Percentiles rank a stretch among this genome's conserved stretches.
Evolutionary conservation across 2,329 filamentous ascomycete species (phyloP).

Genomic region (Ascochyta viciae-villosae): DNA sequence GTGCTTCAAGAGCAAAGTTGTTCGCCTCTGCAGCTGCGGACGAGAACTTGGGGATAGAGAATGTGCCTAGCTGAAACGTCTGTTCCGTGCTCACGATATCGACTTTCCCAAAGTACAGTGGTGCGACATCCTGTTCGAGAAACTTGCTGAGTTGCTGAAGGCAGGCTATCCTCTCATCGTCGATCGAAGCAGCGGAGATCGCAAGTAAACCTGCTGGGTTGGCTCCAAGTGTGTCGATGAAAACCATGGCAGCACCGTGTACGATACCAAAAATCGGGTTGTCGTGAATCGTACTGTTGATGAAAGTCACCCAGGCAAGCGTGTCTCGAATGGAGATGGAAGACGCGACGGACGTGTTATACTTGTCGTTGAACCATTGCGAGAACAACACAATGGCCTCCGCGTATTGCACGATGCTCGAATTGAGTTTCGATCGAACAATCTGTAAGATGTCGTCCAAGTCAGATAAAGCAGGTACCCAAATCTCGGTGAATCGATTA

Average conservation of each 20-base stretch:
- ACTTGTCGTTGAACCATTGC: slow-evolving; percentile 87
- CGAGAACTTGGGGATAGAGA: slow-evolving; percentile 66
- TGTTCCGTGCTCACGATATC: slow-evolving; percentile 63
- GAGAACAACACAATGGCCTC: slow-evolving; percentile 82
- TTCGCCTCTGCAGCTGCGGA: slow-evolving; percentile 57
- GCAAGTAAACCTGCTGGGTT: slow-evolving; percentile 90
- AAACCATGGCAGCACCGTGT: slow-evolving; percentile 93
- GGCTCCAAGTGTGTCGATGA: slow-evolving; percentile 92
- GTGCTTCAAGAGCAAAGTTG: slow-evolving; percentile 82
- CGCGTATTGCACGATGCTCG: slow-evolving; percentile 64
- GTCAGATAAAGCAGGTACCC: slow-evolving; percentile 89
- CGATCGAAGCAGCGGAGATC: slow-evolving; percentile 72
- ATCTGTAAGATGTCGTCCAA: slow-evolving; percentile 88
- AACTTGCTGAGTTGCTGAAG: slow-evolving; percentile 74
- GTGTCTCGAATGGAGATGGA: slow-evolving; percentile 91
- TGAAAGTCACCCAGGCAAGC: slow-evolving; percentile 90
- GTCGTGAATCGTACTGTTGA: slow-evolving; percentile 69
- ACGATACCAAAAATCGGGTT: slow-evolving; percentile 64
- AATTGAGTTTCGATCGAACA: slow-evolving; percentile 74
- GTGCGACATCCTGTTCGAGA: slow-evolving; percentile 67
- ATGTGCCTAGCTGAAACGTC: slow-evolving; percentile 74
- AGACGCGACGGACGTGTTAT: slow-evolving; percentile 75
- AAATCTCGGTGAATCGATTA: slow-evolving; percentile 98
- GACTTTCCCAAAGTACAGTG: slow-evolving; percentile 70
- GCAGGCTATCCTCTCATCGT: slow-evolving; percentile 75